phyloP scores from a whole-genome alignment of 176 grass and related monocot genomes.

The Oropetium thomaeum region DNA sequence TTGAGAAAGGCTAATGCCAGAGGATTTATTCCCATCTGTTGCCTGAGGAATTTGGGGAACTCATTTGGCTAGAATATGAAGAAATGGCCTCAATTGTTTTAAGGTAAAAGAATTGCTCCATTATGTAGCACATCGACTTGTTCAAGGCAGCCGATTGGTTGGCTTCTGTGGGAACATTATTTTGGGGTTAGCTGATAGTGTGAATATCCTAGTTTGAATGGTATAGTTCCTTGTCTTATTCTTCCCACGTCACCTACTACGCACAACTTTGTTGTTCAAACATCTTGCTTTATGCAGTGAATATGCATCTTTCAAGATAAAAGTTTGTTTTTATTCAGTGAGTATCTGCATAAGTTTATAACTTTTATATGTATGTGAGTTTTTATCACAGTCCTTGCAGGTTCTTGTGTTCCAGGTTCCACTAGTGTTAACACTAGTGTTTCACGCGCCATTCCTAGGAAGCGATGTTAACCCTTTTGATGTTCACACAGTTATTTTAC shows the following conservation, averaged over 20 bases:
- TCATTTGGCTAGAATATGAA: constrained; percentile 14
- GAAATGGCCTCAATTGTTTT: no score
- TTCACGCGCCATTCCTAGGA: constrained; percentile 13
- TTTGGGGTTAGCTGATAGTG: neutral
- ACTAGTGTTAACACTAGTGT: no score
- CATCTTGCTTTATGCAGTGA: constrained; percentile 23
- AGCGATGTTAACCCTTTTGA: constrained; percentile 1
- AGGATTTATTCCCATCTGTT: neutral
- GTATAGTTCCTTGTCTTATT: neutral
- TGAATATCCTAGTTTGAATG: neutral
- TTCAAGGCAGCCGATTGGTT: constrained; percentile 25
- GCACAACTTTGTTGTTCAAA: constrained; percentile 7
- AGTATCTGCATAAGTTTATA: constrained; percentile 14
- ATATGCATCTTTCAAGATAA: constrained; percentile 23
- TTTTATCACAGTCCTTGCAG: constrained; percentile 11
- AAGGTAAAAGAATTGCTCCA: neutral
- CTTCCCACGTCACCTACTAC: constrained; percentile 1
- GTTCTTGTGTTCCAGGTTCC: constrained; percentile 28
- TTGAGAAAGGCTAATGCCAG: no score
- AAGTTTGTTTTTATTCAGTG: neutral
- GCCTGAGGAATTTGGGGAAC: neutral
- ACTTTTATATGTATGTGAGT: neutral
- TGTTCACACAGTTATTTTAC: constrained; percentile 18
- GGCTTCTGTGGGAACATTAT: neutral
- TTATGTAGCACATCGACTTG: constrained; percentile 14